Base-by-base conservation (phyloP, 1,284 basidiomycete genomes). In the Irpex sp. region DNA sequence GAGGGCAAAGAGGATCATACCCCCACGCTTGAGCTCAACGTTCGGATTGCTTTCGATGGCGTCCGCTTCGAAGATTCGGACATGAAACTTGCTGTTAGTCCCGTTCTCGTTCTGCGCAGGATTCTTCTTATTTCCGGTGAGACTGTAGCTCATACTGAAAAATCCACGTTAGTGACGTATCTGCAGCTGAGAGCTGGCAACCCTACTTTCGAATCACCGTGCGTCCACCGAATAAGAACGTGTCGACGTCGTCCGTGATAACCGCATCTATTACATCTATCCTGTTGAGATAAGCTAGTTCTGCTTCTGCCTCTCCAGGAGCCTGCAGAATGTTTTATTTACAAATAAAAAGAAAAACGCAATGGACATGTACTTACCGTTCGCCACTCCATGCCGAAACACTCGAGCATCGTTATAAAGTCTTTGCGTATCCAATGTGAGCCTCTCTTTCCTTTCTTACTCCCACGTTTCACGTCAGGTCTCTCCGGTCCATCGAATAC, bases 401-500 rank as follows among this genome's bases (percentile, higher is more conserved):
- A 76, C 56, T 83, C 78, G 8, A 90, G 74, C 56, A 81, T 66
- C 54, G 72, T 65, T 66, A 77, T 77, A 69, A 88, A 80, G 26
- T 75, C 73, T 43, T 60, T 61, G 31, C 78, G 79, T 17, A 81
- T 69, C 3, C 64, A 63, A 68, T 85, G 83, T 3, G 78, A 78
- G 57, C 71, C 82, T 54, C 74, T 74, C 67, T 77, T 81, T 50
- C 81, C 81, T 69, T 75, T 69, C 66, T 76, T 80, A 63, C 81
- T 83, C 9, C 76, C 77, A 35, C 89, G 75, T 78, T 92, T 92
- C 53, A 79, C 69, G n/a, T 74, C 71, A 0, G 89, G 90, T 39
- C 87, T 77, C 26, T 80, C 68, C 0, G 82, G 78, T 0, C 90
- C 90, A 72, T 93, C 90, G 68, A 91, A 90, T 2, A 92, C 84